Evolutionary conservation across 225 moss, liverwort and hornwort genomes (phyloP), one percentile per base, ranked within the genome.

Genomic region (Ulota crispa): DNA sequence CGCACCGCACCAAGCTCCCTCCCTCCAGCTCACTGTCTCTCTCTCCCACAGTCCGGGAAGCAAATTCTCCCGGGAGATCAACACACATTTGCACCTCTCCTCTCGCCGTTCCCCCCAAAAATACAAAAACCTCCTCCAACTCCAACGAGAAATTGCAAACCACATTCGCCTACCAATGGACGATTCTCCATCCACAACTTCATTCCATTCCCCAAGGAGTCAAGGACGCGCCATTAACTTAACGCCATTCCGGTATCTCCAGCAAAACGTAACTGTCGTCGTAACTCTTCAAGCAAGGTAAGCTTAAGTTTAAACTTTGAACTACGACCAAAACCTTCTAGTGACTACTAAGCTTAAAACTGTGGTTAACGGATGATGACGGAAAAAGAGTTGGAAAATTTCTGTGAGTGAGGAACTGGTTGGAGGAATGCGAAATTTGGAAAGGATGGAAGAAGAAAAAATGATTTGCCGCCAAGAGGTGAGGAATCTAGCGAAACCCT

Each of bases 81-180:
- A 66, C 55, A 16, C 55, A 15, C 28, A 15, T 69, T 68, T 45
- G 43, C 43, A 45, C 31, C 42, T n/a, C 68, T 43, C 31, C 42
- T n/a, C 68, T 43, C 76, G 11, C 23, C 12, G 45, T 68, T 76
- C 82, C 82, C 82, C 76, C 76, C 82, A 76, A 82, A 82, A 82
- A 82, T 76, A 76, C 82, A 23, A 76, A 81, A 57, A 43, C 28
- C 30, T 11, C 28, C 41, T 18, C n/a, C 9, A 8, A 4, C 26
- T 64, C 42, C 61, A 6, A 81, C 73, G 54, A 73, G 64, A 81
- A 81, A 80, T 27, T 19, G 63, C 63, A 80, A 73, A 34, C 76
- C 47, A 76, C 76, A 76, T 82, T 69, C 76, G n/a, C 82, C 66
- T 64, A 54, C 73, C 71, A 54, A 66, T 56, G 24, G 28, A 14